These are phyloP conservation scores for Auricularia heimuer DNA, from an alignment of 768 basidiomycete species.

Conservation along the genomic window DNA sequence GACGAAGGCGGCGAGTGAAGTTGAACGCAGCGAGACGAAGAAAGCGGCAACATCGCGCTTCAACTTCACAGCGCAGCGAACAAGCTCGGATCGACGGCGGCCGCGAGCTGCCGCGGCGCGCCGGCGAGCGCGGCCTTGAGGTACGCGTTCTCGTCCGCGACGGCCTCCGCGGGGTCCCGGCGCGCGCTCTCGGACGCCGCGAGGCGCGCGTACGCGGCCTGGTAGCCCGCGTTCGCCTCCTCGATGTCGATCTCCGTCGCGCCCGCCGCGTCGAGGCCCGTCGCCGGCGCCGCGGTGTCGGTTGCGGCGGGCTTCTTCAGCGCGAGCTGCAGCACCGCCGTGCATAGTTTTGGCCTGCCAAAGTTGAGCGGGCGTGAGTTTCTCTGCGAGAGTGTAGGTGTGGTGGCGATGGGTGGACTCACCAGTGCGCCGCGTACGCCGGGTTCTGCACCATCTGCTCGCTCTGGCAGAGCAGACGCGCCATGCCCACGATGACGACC, in stretches of 20 bases:
- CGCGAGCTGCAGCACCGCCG: background rate
- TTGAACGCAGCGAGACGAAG: too few species aligned
- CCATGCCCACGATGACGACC: slow-evolving; percentile 69
- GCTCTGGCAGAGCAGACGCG: slow-evolving; percentile 68
- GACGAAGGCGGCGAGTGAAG: too few species aligned
- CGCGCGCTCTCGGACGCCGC: slow-evolving; percentile 63
- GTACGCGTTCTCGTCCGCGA: background rate
- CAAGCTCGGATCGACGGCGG: background rate
- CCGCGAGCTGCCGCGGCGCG: background rate
- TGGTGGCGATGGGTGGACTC: too few species aligned
- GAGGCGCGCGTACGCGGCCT: slow-evolving; percentile 85
- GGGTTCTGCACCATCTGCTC: slow-evolving; percentile 58
- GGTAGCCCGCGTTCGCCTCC: slow-evolving; percentile 84
- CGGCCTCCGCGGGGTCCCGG: slow-evolving; percentile 39
- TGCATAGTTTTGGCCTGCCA: background rate
- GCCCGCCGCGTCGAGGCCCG: slow-evolving; percentile 17
- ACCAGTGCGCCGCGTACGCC: background rate
- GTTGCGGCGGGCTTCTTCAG: background rate
- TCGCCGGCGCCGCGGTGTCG: background rate
- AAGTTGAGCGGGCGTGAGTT: background rate
- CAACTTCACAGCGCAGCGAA: background rate
- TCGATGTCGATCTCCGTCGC: slow-evolving; percentile 80
- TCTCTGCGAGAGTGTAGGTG: too few species aligned
- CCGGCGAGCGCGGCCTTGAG: background rate
- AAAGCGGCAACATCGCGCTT: too few species aligned